These are phyloP conservation scores for Biscutella laevigata DNA, from an alignment of 441 rosid genomes.

Conservation along the genomic window DNA sequence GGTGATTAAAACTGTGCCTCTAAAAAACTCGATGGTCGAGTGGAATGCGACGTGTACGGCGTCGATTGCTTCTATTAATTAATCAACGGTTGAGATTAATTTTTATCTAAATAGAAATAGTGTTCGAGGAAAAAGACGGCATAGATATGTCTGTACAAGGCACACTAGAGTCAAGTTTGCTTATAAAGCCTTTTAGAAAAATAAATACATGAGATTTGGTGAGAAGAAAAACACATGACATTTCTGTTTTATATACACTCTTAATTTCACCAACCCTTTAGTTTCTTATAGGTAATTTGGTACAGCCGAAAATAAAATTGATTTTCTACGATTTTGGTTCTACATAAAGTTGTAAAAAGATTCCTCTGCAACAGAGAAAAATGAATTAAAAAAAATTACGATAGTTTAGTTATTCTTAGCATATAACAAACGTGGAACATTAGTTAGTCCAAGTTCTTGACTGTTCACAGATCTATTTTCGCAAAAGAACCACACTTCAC, in stretches of 20 bases:
- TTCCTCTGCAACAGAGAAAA: not conserved
- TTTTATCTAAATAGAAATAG: not conserved
- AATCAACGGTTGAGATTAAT: not conserved
- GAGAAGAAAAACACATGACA: constrained; percentile 15
- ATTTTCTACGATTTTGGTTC: too few species aligned
- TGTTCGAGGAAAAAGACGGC: not conserved
- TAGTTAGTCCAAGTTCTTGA: too few species aligned
- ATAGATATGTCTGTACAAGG: constrained; percentile 2
- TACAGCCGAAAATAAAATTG: too few species aligned
- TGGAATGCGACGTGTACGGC: constrained; percentile 17
- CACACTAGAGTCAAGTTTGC: constrained; percentile 17
- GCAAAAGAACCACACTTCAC: too few species aligned
- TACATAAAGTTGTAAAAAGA: not conserved
- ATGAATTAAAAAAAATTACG: not conserved
- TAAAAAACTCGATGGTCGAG: not conserved
- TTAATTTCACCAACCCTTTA: constrained; percentile 1
- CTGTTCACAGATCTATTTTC: too few species aligned
- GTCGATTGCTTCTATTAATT: not conserved
- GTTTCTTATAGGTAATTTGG: too few species aligned
- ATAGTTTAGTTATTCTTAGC: too few species aligned
- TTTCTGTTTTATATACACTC: not conserved
- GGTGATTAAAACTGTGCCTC: not conserved
- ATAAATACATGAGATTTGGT: constrained; percentile 16
- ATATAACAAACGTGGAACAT: too few species aligned
- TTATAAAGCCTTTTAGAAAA: not conserved